Evolutionary conservation across 108 stramenopile genomes (phyloP).

Genomic region (Halocafeteria seosinensis): DNA sequence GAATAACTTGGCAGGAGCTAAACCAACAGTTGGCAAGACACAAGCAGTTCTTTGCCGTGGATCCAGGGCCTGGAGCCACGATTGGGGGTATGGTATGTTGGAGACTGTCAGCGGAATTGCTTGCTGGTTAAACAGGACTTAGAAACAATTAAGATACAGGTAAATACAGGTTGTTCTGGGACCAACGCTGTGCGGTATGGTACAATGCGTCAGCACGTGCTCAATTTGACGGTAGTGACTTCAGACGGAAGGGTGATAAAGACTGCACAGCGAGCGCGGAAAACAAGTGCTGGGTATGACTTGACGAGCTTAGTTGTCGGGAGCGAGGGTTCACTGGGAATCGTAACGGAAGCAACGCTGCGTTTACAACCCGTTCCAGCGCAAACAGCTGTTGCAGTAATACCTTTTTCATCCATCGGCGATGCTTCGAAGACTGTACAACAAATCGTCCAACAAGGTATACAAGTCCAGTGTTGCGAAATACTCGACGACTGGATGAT

Average conservation of each 20-base stretch:
- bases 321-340: slow-evolving; percentile 58
- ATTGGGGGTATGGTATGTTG: slow-evolving; percentile 83
- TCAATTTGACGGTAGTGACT: slow-evolving; percentile 57
- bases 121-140: no score
- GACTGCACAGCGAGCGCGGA: slow-evolving; percentile 38
- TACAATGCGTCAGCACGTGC: slow-evolving; percentile 74
- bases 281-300: slow-evolving; percentile 73
- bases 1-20: slow-evolving; percentile 36
- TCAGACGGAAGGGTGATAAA: slow-evolving; percentile 43
- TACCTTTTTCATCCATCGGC: slow-evolving; percentile 46
- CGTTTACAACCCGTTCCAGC: slow-evolving; percentile 60
- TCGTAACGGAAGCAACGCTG: slow-evolving; percentile 67
- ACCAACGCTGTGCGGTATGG: slow-evolving; percentile 83
- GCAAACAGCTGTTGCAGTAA: slow-evolving; percentile 47
- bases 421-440: slow-evolving; percentile 55
- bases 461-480: slow-evolving; percentile 53
- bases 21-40: slow-evolving; percentile 39
- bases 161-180: slow-evolving; percentile 53
- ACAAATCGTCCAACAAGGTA: slow-evolving; percentile 39
- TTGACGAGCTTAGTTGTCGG: slow-evolving; percentile 58
- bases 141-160: no score
- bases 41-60: slow-evolving; percentile 76
- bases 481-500: slow-evolving; percentile 55
- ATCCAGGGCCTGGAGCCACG: slow-evolving; percentile 81
- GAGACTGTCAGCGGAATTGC: no score